phyloP scores from a whole-genome alignment of 2,329 filamentous ascomycete species.

The Neofusicoccum laricinum region DNA sequence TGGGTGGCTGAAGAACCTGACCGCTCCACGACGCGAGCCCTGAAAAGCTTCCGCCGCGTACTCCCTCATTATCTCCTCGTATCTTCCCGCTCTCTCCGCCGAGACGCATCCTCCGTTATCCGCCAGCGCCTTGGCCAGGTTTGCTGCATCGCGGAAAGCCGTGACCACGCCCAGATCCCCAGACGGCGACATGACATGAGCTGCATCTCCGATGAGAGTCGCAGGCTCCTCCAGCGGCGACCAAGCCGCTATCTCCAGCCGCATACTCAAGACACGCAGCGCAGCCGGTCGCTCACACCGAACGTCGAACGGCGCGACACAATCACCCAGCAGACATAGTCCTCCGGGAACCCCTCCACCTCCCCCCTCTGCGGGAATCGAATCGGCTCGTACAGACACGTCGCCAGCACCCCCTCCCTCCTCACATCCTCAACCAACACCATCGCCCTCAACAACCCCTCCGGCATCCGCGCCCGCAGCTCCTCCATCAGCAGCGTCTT shows the following conservation, averaged over 20 bases:
- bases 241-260: conserved; percentile 33
- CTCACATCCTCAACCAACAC: conserved; percentile 19
- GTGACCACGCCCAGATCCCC: conserved; percentile 48
- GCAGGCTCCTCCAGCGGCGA: conserved; percentile 28
- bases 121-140: conserved; percentile 38
- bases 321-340: conserved; percentile 39
- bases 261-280: conserved; percentile 32
- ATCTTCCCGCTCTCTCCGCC: conserved; percentile 30
- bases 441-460: conserved; percentile 27
- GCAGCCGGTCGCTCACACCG: conserved; percentile 24
- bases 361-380: conserved; percentile 21
- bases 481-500: conserved; percentile 36
- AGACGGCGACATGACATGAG: conserved; percentile 47
- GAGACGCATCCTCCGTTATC: conserved; percentile 25
- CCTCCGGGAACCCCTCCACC: conserved; percentile 19
- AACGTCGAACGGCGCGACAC: conserved; percentile 20
- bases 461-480: conserved; percentile 19
- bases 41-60: conserved; percentile 31
- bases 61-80: conserved; percentile 37
- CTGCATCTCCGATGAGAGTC: conserved; percentile 45
- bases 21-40: background rate
- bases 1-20: background rate
- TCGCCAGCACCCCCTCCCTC: conserved; percentile 13
- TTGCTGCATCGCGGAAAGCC: conserved; percentile 41
- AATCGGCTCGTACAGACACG: conserved; percentile 26